Evolutionary conservation across 1,284 basidiomycete species (phyloP).

Genomic region (Marasmius sp.): DNA sequence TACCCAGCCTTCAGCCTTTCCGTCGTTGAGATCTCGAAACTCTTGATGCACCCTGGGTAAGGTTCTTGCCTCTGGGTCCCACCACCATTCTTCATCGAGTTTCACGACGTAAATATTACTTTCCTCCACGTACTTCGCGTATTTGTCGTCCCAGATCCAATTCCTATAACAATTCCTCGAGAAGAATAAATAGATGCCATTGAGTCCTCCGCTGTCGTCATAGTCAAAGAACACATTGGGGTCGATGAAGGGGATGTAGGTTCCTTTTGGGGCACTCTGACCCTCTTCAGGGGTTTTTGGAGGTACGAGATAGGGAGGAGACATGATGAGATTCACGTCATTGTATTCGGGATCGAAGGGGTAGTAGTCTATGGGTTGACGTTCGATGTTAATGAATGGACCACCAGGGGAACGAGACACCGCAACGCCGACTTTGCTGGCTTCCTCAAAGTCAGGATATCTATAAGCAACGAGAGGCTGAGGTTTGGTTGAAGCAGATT

Average conservation of each 20-base stretch:
- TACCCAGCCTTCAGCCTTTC: slow-evolving; percentile 1
- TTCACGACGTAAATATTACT: slow-evolving; percentile 7
- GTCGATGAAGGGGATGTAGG: slow-evolving; percentile 7
- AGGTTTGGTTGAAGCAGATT: neutral
- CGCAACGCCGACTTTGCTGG: slow-evolving; percentile 8
- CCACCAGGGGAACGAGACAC: slow-evolving; percentile 6
- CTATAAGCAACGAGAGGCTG: neutral
- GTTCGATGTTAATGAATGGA: slow-evolving; percentile 8
- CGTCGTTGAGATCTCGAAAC: slow-evolving; percentile 3
- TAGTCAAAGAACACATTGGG: slow-evolving; percentile 5
- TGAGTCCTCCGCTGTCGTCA: neutral
- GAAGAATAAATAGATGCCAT: slow-evolving; percentile 6
- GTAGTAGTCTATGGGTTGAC: slow-evolving; percentile 5
- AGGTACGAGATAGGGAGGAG: slow-evolving; percentile 5
- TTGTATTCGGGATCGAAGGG: slow-evolving; percentile 7
- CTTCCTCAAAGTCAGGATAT: slow-evolving; percentile 11
- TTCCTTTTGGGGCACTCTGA: slow-evolving; percentile 4
- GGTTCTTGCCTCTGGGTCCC: slow-evolving; percentile 3
- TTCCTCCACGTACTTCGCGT: slow-evolving; percentile 6
- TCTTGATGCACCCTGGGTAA: slow-evolving; percentile 4
- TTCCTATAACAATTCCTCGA: slow-evolving; percentile 6
- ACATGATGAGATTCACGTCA: slow-evolving; percentile 9
- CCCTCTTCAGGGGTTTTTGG: neutral
- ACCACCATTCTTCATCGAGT: slow-evolving; percentile 7
- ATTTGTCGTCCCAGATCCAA: slow-evolving; percentile 9